A percentile compares a stretch with the other conserved stretches of the same genome.
Evolutionary conservation across 805 yeast genomes (phyloP).

Genomic region (Candida tallmaniae): DNA sequence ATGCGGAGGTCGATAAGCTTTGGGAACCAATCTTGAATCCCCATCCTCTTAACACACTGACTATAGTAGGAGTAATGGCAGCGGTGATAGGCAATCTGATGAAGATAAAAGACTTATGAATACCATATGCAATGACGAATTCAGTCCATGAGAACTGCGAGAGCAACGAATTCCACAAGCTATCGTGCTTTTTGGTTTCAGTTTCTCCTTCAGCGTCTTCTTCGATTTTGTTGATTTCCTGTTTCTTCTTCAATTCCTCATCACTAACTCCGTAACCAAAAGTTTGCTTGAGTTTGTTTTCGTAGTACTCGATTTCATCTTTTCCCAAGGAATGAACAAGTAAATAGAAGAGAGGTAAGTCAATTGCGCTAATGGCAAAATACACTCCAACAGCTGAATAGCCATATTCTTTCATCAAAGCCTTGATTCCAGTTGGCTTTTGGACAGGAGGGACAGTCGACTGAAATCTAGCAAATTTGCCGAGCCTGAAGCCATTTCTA

Average conservation of each 20-base stretch:
- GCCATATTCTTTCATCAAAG: conserved; percentile 80
- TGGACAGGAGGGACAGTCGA: no score
- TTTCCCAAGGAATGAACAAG: conserved; percentile 85
- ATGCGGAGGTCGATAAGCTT: conserved; percentile 38
- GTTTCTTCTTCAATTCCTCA: conserved; percentile 35
- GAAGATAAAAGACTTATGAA: conserved; percentile 83
- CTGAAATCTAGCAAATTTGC: no score
- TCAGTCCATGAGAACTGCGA: conserved; percentile 65
- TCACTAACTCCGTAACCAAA: conserved; percentile 59
- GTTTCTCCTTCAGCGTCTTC: conserved; percentile 11
- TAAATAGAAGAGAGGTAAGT: conserved; percentile 77
- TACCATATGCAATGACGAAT: conserved; percentile 84
- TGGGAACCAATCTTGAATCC: conserved; percentile 73
- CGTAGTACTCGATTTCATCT: conserved; percentile 67
- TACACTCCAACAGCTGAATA: conserved; percentile 88
- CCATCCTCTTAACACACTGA: conserved; percentile 58
- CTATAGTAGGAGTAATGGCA: conserved; percentile 82
- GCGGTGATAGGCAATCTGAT: conserved; percentile 88
- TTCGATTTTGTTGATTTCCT: conserved; percentile 29
- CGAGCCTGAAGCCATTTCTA: no score
- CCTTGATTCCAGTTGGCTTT: conserved; percentile 50
- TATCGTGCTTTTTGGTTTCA: conserved; percentile 9
- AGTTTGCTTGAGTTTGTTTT: conserved; percentile 52
- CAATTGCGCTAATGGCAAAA: conserved; percentile 64
- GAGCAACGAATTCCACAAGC: conserved; percentile 12